Base-by-base conservation (phyloP, 192 early-diverging fungal genomes). In the Backusella australiensis region DNA sequence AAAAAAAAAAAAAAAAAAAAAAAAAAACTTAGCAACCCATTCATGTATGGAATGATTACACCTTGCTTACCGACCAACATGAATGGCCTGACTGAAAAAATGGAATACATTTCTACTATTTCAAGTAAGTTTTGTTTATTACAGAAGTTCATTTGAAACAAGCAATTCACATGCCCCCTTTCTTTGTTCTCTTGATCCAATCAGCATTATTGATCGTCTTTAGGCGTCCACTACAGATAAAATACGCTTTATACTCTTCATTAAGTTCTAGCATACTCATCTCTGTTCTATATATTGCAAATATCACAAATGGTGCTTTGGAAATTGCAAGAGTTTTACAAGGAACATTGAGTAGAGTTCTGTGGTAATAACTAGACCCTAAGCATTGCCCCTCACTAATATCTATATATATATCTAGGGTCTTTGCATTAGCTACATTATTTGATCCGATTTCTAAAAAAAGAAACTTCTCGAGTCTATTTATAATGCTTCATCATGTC, bases 61-160 rank as follows among this genome's bases (percentile, higher is more conserved):
- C 56, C 56, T 12, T 63, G 56, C 26, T n/a, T 63, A 63, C 11
- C 23, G 12, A 63, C 11, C 29, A 63, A 29, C 21, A 63, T 63
- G 56, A 63, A 29, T 63, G 56, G 26, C 8, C 11, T 8, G 3
- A 63, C 8, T 63, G 26, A 14, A 63, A 63, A 63, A 26, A 14
- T 63, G 3, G 56, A 63, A 63, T 63, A 26, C 7, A 26, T 29
- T 29, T 63, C 23, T 63, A 63, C 56, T 29, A 63, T 63, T 63
- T 63, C 23, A 63, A 63, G 56, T 63, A 63, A 63, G 56, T 63
- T 32, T 39, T 63, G 56, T 63, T 63, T 63, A 63, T 23, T 63
- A 63, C 56, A 29, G 2, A 29, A 63, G 14, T n/a, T n/a, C 15
- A 44, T 44, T 29, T 63, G 21, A 63, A 63, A 63, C 26, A 63